Percentiles rank a stretch among this genome's conserved stretches.
phyloP scores from a whole-genome alignment of 441 rosid species.

The Populus hybrid region DNA sequence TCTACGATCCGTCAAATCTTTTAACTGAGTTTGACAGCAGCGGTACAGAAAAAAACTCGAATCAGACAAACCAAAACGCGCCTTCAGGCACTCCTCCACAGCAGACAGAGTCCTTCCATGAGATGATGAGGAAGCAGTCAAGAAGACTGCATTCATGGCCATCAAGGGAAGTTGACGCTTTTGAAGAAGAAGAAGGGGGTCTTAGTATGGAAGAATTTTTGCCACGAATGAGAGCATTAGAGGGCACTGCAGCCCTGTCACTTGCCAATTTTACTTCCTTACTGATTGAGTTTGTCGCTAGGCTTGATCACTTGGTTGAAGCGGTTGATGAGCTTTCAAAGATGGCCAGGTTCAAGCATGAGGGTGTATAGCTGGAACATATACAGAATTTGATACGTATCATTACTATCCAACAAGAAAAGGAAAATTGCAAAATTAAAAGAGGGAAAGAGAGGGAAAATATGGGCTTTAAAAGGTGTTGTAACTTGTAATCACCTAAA shows the following conservation, averaged over 20 bases:
- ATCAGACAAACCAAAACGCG: constrained; percentile 7
- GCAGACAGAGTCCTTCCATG: constrained; percentile 44
- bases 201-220: constrained; percentile 21
- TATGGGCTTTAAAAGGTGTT: not conserved
- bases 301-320: constrained; percentile 27
- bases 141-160: constrained; percentile 63
- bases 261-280: constrained; percentile 55
- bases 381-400: constrained; percentile 5
- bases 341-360: constrained; percentile 50
- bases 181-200: constrained; percentile 44
- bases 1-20: constrained; percentile 15
- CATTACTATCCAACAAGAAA: not conserved
- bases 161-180: constrained; percentile 47
- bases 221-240: constrained; percentile 50
- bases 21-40: constrained; percentile 17
- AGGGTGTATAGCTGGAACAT: constrained; percentile 19
- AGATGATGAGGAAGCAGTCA: constrained; percentile 56
- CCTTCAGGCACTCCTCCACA: constrained; percentile 15
- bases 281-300: constrained; percentile 64
- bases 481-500: constrained; percentile 6
- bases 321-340: constrained; percentile 47
- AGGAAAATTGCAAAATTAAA: not conserved
- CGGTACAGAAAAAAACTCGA: constrained; percentile 15
- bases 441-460: not conserved
- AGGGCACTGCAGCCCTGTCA: constrained; percentile 61